Evolutionary conservation across 2,329 filamentous ascomycete genomes (phyloP).

Genomic region (Alternaria gaisen): DNA sequence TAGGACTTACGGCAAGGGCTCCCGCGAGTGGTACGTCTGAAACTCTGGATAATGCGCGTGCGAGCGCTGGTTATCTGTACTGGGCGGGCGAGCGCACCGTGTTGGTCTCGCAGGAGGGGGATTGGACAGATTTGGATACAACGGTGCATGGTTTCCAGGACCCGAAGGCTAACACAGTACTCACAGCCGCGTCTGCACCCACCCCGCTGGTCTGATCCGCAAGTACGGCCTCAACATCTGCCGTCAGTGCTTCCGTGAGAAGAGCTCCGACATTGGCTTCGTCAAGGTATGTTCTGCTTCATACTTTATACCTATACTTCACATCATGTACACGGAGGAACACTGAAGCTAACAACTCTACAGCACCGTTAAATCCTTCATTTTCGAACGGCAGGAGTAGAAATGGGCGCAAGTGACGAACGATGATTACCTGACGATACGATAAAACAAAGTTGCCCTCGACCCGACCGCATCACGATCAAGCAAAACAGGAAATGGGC

Average conservation of each 20-base stretch:
- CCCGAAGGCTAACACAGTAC: conserved; percentile 39
- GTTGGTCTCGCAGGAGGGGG: conserved; percentile 9
- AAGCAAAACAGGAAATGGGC: conserved; percentile 1
- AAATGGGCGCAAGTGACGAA: conserved; percentile 38
- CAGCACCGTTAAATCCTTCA: conserved; percentile 48
- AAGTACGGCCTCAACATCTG: conserved; percentile 96
- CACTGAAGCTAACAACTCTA: conserved; percentile 19
- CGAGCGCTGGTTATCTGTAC: conserved; percentile 2
- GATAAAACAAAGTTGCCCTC: conserved; percentile 21
- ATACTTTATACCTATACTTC: not conserved
- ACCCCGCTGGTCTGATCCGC: conserved; percentile 98
- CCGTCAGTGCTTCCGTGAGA: conserved; percentile 76
- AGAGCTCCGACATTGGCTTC: conserved; percentile 73
- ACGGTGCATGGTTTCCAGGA: conserved; percentile 5
- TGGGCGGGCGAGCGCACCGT: conserved; percentile 31
- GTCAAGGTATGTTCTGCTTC: conserved; percentile 63
- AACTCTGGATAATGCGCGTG: not conserved
- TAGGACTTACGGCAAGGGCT: conserved; percentile 96
- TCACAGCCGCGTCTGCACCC: conserved; percentile 81
- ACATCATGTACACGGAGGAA: not conserved
- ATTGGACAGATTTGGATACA: conserved; percentile 7
- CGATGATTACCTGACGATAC: conserved; percentile 43
- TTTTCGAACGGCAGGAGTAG: conserved; percentile 36
- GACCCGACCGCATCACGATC: conserved; percentile 18
- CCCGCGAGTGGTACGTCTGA: conserved; percentile 83